phyloP scores from a whole-genome alignment of 345 rosid species.

The Bruguiera gymnorhiza region DNA sequence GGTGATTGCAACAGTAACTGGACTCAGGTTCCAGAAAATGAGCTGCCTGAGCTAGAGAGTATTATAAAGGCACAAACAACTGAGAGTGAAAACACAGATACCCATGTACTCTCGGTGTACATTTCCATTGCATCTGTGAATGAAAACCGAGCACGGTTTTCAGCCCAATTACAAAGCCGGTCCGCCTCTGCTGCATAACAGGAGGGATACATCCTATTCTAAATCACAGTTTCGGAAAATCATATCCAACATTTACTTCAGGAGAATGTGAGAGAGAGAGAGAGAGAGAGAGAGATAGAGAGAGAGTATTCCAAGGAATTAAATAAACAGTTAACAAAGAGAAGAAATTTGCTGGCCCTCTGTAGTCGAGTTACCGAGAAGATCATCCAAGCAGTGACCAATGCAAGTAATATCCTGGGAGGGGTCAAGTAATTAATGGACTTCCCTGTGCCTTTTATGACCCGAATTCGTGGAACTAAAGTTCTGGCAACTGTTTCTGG shows the following conservation, averaged over 20 bases:
- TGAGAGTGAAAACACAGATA: constrained; percentile 88
- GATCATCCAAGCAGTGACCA: constrained; percentile 70
- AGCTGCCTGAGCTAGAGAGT: constrained; percentile 53
- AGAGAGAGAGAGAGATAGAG: too few species aligned
- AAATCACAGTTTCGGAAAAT: not conserved
- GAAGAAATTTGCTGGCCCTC: not conserved
- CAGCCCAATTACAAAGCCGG: constrained; percentile 86
- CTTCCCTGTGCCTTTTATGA: constrained; percentile 78
- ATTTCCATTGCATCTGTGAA: constrained; percentile 92
- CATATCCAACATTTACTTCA: too few species aligned
- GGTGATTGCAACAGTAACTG: not conserved
- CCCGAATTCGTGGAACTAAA: constrained; percentile 81
- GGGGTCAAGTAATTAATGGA: constrained; percentile 81
- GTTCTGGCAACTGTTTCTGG: constrained; percentile 97
- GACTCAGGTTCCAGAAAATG: constrained; percentile 57
- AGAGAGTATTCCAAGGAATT: too few species aligned
- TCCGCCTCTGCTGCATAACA: constrained; percentile 76
- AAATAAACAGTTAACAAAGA: too few species aligned
- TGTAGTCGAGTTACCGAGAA: not conserved
- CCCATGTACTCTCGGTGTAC: constrained; percentile 87
- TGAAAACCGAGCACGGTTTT: constrained; percentile 73
- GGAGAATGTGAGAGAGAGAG: too few species aligned
- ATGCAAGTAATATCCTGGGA: constrained; percentile 86
- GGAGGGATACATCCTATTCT: not conserved
- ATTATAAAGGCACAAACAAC: constrained; percentile 93